phyloP scores from a whole-genome alignment of 371 early-diverging fungal genomes.

The Mucor piriformis region DNA sequence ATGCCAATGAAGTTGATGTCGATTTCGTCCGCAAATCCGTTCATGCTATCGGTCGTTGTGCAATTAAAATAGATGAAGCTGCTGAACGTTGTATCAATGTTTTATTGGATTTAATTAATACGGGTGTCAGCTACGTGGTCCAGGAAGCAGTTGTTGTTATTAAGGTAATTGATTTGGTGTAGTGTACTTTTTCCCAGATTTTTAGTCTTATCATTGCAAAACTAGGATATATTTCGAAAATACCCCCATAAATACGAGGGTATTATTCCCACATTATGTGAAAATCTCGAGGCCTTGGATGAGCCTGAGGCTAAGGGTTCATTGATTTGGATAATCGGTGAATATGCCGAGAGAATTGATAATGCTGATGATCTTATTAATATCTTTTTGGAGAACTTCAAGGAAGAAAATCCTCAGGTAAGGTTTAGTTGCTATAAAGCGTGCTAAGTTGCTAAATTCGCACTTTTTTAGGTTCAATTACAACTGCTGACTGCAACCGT shows the following conservation, averaged over 20 bases:
- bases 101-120: conserved; percentile 88
- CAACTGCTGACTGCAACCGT: conserved; percentile 87
- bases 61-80: conserved; percentile 88
- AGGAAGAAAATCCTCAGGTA: conserved; percentile 72
- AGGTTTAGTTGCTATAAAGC: conserved; percentile 43
- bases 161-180: conserved; percentile 52
- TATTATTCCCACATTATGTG: conserved; percentile 86
- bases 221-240: conserved; percentile 90
- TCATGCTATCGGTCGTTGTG: conserved; percentile 90
- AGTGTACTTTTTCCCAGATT: background rate
- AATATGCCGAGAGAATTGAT: conserved; percentile 91
- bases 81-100: conserved; percentile 88
- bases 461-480: conserved; percentile 70
- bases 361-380: conserved; percentile 85
- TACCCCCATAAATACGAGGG: conserved; percentile 89
- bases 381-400: conserved; percentile 69
- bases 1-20: conserved; percentile 96
- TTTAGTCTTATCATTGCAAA: background rate
- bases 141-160: conserved; percentile 93
- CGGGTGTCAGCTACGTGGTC: conserved; percentile 88
- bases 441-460: conserved; percentile 49
- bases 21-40: conserved; percentile 95
- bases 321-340: conserved; percentile 96
- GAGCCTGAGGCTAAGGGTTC: conserved; percentile 94
- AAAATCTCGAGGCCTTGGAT: conserved; percentile 85